phyloP scores from a whole-genome alignment of 176 grass and related monocot species.

The Hsuehochloa calcarea region DNA sequence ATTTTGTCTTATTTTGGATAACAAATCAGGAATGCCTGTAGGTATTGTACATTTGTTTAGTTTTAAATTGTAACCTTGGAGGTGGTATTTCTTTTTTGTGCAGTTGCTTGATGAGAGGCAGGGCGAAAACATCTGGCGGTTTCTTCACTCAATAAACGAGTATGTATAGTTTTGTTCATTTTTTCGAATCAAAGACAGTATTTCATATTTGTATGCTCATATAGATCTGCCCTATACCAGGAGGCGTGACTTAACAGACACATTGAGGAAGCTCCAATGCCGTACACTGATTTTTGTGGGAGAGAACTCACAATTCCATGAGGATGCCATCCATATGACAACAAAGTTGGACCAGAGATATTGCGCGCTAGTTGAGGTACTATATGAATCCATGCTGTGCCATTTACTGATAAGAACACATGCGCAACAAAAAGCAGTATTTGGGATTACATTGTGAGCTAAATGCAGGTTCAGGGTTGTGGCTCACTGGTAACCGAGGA shows the following conservation, averaged over 20 bases:
- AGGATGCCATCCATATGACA: constrained; percentile 75
- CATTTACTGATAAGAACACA: not conserved
- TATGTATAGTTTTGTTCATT: not conserved
- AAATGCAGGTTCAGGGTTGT: constrained; percentile 76
- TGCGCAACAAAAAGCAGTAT: not conserved
- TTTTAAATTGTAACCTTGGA: not conserved
- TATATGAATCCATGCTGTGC: not conserved
- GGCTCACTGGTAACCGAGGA: constrained; percentile 84
- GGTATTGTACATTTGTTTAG: not conserved
- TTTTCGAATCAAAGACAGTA: not conserved
- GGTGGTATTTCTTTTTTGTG: constrained; percentile 31
- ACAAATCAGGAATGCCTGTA: not conserved
- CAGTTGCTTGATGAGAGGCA: constrained; percentile 80
- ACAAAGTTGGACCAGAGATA: constrained; percentile 55
- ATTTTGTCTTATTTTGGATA: not conserved
- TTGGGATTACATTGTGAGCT: not conserved
- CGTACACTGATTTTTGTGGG: constrained; percentile 79
- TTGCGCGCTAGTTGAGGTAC: constrained; percentile 72
- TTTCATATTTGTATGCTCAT: constrained; percentile 22
- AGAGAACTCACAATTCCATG: constrained; percentile 66
- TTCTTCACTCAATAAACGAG: constrained; percentile 83
- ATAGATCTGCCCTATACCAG: constrained; percentile 23
- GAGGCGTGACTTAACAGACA: constrained; percentile 70
- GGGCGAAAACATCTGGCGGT: constrained; percentile 57
- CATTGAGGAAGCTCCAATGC: constrained; percentile 61